Conservation (phyloP, 2,329 filamentous ascomycete species). For the Lithohypha guttulata region DNA sequence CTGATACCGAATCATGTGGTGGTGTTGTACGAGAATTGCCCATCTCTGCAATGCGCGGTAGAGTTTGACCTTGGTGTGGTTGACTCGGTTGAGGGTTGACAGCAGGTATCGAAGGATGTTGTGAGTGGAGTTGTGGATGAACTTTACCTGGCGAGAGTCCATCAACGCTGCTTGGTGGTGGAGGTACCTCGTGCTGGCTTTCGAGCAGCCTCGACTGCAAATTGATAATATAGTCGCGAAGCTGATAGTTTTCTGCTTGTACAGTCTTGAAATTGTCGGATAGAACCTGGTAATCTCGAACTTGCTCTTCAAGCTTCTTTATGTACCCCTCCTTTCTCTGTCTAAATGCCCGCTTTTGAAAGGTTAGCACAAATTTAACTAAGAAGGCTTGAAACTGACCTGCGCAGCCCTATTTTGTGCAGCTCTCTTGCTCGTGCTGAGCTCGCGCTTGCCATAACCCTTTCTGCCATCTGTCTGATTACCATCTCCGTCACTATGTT, state of each 20-base stretch:
- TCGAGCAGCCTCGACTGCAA: slow-evolving; percentile 81
- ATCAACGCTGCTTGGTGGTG: slow-evolving; percentile 24
- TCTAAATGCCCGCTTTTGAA: slow-evolving; percentile 73
- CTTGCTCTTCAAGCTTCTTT: slow-evolving; percentile 90
- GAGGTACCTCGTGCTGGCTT: slow-evolving; percentile 67
- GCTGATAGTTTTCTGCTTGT: slow-evolving; percentile 77
- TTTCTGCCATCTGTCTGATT: slow-evolving; percentile 51
- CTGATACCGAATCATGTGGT: background rate
- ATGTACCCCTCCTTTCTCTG: slow-evolving; percentile 98
- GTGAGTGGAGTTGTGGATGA: slow-evolving; percentile 13
- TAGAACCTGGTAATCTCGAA: slow-evolving; percentile 66
- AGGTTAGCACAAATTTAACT: slow-evolving; percentile 12
- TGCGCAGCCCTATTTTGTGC: slow-evolving; percentile 95
- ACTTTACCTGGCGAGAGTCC: slow-evolving; percentile 20
- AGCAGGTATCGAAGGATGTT: background rate
- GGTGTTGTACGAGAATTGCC: slow-evolving; percentile 4
- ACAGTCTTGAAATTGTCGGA: slow-evolving; percentile 69
- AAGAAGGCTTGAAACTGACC: slow-evolving; percentile 39
- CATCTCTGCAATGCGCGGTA: slow-evolving; percentile 9
- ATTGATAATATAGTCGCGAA: slow-evolving; percentile 86
- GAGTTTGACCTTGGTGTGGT: slow-evolving; percentile 10
- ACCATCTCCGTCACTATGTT: slow-evolving; percentile 37
- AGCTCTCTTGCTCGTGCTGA: slow-evolving; percentile 91
- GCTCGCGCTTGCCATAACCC: slow-evolving; percentile 64
- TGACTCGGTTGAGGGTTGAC: slow-evolving; percentile 12